Conservation (phyloP, 2,329 filamentous ascomycete species). For the Penicillium sp. region DNA sequence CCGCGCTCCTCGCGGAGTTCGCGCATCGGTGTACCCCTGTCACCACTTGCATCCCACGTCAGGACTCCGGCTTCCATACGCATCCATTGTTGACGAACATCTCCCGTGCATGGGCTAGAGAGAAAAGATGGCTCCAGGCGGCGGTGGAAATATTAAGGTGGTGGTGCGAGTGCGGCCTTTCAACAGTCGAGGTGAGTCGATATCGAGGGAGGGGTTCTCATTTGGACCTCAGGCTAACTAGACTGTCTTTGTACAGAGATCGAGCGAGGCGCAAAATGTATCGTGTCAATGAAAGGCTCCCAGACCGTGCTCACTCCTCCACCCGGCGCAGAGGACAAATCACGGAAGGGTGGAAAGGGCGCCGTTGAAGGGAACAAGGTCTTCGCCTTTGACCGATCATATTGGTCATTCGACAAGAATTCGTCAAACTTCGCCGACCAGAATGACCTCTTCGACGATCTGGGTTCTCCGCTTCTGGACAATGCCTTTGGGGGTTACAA, state of each 20-base stretch:
- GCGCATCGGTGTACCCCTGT: slow-evolving; percentile 24
- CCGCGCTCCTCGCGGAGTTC: slow-evolving; percentile 29
- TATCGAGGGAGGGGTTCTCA: background rate
- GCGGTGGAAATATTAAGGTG: slow-evolving; percentile 98
- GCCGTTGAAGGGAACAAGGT: slow-evolving; percentile 63
- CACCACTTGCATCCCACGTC: slow-evolving; percentile 16
- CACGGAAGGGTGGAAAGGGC: slow-evolving; percentile 52
- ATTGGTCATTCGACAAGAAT: slow-evolving; percentile 89
- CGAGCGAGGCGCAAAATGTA: slow-evolving; percentile 86
- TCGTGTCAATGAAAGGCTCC: slow-evolving; percentile 88
- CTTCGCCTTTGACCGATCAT: slow-evolving; percentile 93
- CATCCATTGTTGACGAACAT: slow-evolving; percentile 10
- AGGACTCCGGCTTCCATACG: slow-evolving; percentile 10
- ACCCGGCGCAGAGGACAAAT: slow-evolving; percentile 48
- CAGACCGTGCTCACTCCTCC: slow-evolving; percentile 81
- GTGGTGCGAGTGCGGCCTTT: slow-evolving; percentile 94
- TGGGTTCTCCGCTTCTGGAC: slow-evolving; percentile 83
- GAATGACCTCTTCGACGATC: slow-evolving; percentile 74
- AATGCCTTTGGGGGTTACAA: slow-evolving; percentile 99
- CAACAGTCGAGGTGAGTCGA: slow-evolving; percentile 71
- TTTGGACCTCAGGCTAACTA: slow-evolving; percentile 6
- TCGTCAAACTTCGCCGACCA: slow-evolving; percentile 81
- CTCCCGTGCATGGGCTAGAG: slow-evolving; percentile 32
- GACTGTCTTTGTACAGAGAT: slow-evolving; percentile 53
- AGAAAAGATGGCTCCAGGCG: slow-evolving; percentile 55